A percentile compares a stretch with the other conserved stretches of the same genome.
Conservation (phyloP, 139 green algal genomes). For the Desmodesmus armatus region DNA sequence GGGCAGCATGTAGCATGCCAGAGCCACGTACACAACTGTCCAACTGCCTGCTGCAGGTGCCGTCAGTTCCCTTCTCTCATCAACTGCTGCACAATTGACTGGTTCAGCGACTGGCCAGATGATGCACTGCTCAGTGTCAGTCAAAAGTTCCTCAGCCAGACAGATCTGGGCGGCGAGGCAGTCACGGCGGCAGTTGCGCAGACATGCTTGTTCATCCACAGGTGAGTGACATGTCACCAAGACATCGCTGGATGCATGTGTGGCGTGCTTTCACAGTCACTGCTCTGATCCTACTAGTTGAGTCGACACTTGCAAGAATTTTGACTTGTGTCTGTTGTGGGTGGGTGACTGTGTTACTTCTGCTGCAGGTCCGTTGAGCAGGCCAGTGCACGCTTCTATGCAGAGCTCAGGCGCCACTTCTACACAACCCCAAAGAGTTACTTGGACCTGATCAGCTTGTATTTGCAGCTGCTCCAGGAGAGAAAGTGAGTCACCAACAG, state of each 20-base stretch:
- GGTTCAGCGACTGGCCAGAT: constrained; percentile 88
- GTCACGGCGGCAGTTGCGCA: constrained; percentile 58
- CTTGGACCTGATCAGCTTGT: constrained; percentile 90
- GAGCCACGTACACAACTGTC: too few species aligned
- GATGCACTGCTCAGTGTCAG: constrained; percentile 84
- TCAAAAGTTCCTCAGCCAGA: constrained; percentile 73
- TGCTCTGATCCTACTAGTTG: too few species aligned
- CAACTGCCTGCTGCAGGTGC: not conserved
- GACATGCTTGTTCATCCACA: constrained; percentile 83
- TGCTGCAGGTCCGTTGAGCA: too few species aligned
- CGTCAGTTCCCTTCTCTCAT: constrained; percentile 92
- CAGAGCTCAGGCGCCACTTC: constrained; percentile 70
- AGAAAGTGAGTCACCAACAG: constrained; percentile 59
- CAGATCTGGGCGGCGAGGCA: constrained; percentile 68
- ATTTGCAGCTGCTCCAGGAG: constrained; percentile 74
- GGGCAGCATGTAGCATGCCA: not conserved
- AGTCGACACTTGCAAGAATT: too few species aligned
- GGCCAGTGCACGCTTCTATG: constrained; percentile 68
- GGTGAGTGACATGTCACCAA: too few species aligned
- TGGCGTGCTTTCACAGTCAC: too few species aligned
- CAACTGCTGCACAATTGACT: constrained; percentile 81
- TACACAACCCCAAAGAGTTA: constrained; percentile 93
- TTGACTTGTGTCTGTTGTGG: too few species aligned
- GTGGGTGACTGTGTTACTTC: too few species aligned
- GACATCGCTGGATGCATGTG: too few species aligned